These are phyloP conservation scores for Ophiorrhiza pumila DNA, from an alignment of 257 asterid species.

Conservation along the genomic window DNA sequence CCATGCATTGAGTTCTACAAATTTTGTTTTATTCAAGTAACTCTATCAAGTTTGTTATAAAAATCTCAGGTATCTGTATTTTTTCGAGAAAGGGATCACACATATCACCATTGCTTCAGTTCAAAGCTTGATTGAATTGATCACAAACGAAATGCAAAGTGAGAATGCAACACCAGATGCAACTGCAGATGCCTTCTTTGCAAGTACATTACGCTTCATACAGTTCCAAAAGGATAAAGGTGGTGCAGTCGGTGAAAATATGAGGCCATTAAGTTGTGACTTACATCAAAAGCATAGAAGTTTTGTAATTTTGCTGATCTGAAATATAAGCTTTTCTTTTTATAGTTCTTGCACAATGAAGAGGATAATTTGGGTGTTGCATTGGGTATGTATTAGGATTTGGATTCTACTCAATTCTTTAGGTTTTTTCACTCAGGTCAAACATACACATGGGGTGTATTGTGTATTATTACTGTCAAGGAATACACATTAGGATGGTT, in stretches of 20 bases:
- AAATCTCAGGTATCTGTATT: constrained; percentile 82
- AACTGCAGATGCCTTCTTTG: constrained; percentile 75
- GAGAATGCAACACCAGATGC: constrained; percentile 60
- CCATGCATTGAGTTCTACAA: not conserved
- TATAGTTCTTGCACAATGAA: not conserved
- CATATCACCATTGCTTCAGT: constrained; percentile 75
- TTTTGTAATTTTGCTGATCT: not conserved
- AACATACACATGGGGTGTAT: not conserved
- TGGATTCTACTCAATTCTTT: not conserved
- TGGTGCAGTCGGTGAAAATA: constrained; percentile 85
- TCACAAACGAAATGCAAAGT: constrained; percentile 72
- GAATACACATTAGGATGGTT: constrained; percentile 11
- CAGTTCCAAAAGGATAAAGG: constrained; percentile 98
- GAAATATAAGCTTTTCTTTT: not conserved
- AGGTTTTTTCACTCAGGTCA: not conserved
- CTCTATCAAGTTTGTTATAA: not conserved
- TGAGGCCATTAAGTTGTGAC: constrained; percentile 55
- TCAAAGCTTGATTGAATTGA: constrained; percentile 78
- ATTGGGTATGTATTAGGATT: not conserved
- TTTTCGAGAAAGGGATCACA: constrained; percentile 85
- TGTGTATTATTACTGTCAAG: constrained; percentile 11
- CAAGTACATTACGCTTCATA: constrained; percentile 80
- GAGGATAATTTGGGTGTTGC: constrained; percentile 8
- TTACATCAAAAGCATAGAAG: not conserved
- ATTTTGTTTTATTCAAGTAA: not conserved